These are phyloP conservation scores for Aspergillus carlsbadensis DNA, from an alignment of 495 filamentous ascomycete species.

Conservation along the genomic window DNA sequence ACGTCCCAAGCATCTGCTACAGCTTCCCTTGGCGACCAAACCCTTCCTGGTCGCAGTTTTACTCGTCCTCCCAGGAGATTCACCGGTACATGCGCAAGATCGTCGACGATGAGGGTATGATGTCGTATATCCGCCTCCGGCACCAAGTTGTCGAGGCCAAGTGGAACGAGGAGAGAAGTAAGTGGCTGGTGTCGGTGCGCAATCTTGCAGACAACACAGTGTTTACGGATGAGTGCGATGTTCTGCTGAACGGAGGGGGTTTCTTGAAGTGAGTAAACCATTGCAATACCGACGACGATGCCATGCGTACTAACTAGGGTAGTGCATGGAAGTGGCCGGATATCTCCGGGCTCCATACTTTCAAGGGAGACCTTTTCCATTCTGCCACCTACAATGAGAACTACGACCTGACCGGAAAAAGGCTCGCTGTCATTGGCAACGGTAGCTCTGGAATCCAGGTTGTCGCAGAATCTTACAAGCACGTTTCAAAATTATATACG, in stretches of 20 bases:
- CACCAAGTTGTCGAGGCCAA: conserved; percentile 19
- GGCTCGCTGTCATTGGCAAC: conserved; percentile 47
- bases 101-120: conserved; percentile 24
- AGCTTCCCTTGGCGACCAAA: conserved; percentile 38
- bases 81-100: conserved; percentile 43
- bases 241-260: conserved; percentile 47
- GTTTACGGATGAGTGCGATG: conserved; percentile 40
- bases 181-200: conserved; percentile 41
- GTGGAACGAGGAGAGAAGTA: conserved; percentile 28
- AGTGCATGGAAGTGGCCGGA: too few relatives aligned
- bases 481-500: conserved; percentile 15
- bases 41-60: conserved; percentile 50
- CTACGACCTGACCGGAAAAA: conserved; percentile 37
- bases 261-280: conserved; percentile 34
- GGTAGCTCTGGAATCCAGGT: conserved; percentile 48
- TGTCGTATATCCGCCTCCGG: conserved; percentile 22
- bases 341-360: too few relatives aligned
- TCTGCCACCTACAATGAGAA: conserved; percentile 22
- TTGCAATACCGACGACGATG: neutral
- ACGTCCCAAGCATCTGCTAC: conserved; percentile 31
- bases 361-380: conserved; percentile 17
- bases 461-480: conserved; percentile 8
- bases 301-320: too few relatives aligned
- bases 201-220: conserved; percentile 30
- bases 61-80: conserved; percentile 49